Evolutionary conservation across 2,329 filamentous ascomycete genomes (phyloP).

Genomic region (Coleophoma cylindrospora): DNA sequence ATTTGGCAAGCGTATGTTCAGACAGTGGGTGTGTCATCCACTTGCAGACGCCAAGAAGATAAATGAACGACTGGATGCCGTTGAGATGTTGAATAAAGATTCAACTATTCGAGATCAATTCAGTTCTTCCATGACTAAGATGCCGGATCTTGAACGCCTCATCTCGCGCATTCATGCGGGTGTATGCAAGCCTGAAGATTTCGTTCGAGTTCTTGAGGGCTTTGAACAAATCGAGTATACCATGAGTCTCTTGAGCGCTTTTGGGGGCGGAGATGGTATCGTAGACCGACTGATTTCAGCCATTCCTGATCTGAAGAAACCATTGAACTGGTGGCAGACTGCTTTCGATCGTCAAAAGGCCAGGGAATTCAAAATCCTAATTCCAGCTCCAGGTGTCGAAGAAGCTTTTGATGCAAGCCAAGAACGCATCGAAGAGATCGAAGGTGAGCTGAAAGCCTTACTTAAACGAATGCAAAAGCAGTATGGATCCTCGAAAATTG

Average conservation of each 20-base stretch:
- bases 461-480: constrained; percentile 67
- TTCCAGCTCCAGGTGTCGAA: constrained; percentile 83
- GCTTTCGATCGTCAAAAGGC: constrained; percentile 84
- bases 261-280: constrained; percentile 73
- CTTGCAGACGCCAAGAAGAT: constrained; percentile 82
- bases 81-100: constrained; percentile 87
- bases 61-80: constrained; percentile 89
- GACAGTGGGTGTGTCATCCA: constrained; percentile 96
- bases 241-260: constrained; percentile 70
- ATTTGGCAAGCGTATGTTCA: constrained; percentile 92
- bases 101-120: constrained; percentile 78
- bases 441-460: constrained; percentile 65
- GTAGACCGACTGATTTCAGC: constrained; percentile 76
- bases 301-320: constrained; percentile 78
- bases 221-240: constrained; percentile 98
- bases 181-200: constrained; percentile 85
- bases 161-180: constrained; percentile 94
- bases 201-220: constrained; percentile 87
- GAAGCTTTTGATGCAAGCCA: constrained; percentile 87
- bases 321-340: constrained; percentile 80
- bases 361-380: constrained; percentile 72
- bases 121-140: constrained; percentile 78
- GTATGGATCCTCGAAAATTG: constrained; percentile 57
- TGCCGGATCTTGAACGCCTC: constrained; percentile 89
- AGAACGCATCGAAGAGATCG: constrained; percentile 69